phyloP scores from a whole-genome alignment of 495 filamentous ascomycete species.

The Extremus antarcticus region DNA sequence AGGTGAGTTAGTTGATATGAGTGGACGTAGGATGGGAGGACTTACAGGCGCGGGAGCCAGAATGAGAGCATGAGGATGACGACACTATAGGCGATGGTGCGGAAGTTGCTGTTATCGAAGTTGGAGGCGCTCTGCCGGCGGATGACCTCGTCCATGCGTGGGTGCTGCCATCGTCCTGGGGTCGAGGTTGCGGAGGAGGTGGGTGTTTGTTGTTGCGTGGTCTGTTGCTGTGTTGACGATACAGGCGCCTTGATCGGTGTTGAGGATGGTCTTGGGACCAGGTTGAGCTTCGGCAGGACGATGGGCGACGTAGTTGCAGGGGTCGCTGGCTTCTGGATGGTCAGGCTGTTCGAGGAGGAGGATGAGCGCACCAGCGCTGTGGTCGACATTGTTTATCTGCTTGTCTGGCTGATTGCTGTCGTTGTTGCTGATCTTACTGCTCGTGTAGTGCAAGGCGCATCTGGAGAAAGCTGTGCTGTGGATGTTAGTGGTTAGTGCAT shows the following conservation, averaged over 20 bases:
- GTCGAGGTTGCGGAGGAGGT: conserved; percentile 26
- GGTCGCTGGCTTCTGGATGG: not conserved
- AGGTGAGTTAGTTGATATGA: not conserved
- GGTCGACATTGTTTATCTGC: conserved; percentile 4
- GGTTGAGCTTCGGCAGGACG: conserved; percentile 3
- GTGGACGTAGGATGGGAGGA: not conserved
- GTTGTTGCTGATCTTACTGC: not conserved
- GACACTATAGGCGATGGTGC: conserved; percentile 55
- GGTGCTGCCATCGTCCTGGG: conserved; percentile 81
- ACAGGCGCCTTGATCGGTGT: conserved; percentile 1
- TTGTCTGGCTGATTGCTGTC: not conserved
- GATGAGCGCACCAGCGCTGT: conserved; percentile 5
- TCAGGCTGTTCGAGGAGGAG: conserved; percentile 5
- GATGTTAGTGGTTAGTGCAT: not conserved
- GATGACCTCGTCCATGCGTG: conserved; percentile 65
- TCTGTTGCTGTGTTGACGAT: conserved; percentile 33
- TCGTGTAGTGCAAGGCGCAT: not conserved
- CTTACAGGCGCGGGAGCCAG: not conserved
- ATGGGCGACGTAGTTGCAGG: conserved; percentile 2
- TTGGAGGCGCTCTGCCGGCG: conserved; percentile 58
- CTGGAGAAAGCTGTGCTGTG: not conserved
- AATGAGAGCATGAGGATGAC: conserved; percentile 25
- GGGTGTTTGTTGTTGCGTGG: conserved; percentile 21
- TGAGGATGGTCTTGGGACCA: conserved; percentile 8
- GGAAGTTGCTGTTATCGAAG: conserved; percentile 61